A percentile compares a stretch with the other conserved stretches of the same genome.
Evolutionary conservation across 129 eudicot species (phyloP).

Genomic region (Lonicera japonica): DNA sequence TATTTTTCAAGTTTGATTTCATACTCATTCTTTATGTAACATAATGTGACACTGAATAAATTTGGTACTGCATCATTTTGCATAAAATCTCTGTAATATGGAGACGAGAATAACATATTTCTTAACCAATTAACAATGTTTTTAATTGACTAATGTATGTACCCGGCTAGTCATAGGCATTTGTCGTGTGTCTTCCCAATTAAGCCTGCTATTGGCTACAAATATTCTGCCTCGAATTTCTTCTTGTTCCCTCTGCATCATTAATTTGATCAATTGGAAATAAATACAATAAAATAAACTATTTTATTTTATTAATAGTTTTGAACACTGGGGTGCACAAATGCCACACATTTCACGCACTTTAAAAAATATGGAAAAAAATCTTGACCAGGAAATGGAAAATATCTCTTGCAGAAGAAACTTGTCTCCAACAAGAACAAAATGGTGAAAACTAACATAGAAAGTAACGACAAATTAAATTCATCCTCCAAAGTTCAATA

Average conservation of each 20-base stretch:
- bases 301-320: no score
- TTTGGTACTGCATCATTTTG: not conserved
- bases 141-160: not conserved
- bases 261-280: not conserved
- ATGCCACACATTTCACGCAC: not conserved
- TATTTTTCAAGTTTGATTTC: no score
- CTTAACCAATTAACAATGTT: no score
- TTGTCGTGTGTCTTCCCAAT: conserved; percentile 73
- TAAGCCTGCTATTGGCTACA: conserved; percentile 42
- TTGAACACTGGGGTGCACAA: not conserved
- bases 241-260: conserved; percentile 71
- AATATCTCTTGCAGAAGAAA: not conserved
- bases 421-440: not conserved
- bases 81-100: not conserved
- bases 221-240: conserved; percentile 27
- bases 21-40: no score
- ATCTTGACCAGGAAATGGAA: not conserved
- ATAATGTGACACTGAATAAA: no score
- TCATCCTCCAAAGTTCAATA: no score
- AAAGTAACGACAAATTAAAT: no score
- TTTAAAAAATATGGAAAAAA: not conserved
- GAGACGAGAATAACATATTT: no score
- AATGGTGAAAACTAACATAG: no score
- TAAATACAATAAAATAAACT: not conserved
- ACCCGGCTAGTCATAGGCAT: conserved; percentile 74